Evolutionary conservation across 805 yeast genomes (phyloP).

Genomic region (Huiozyma sinensis): DNA sequence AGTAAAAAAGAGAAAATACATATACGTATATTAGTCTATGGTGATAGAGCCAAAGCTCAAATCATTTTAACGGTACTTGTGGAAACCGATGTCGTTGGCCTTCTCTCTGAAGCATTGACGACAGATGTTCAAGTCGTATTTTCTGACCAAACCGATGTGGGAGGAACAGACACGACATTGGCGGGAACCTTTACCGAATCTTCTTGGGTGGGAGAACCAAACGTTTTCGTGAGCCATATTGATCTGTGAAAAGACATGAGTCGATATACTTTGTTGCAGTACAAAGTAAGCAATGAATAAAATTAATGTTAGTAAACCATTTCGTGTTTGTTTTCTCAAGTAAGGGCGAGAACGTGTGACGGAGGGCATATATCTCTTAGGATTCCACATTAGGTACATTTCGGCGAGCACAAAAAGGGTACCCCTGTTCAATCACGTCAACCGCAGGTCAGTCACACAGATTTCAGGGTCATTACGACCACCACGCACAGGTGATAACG

Average conservation of each 20-base stretch:
- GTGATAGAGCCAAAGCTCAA: conserved; percentile 33
- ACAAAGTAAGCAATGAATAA: not conserved
- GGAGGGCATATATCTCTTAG: no score
- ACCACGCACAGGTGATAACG: no score
- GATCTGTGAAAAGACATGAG: conserved; percentile 9
- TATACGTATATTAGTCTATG: not conserved
- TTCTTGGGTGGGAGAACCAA: conserved; percentile 99
- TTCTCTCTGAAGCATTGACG: conserved; percentile 99
- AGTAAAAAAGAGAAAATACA: not conserved
- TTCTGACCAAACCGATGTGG: conserved; percentile 99
- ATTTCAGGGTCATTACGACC: no score
- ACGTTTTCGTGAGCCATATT: conserved; percentile 99
- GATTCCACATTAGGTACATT: no score
- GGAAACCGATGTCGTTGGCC: conserved; percentile 98
- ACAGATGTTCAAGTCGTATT: conserved; percentile 98
- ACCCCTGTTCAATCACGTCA: no score
- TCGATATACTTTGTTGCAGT: not conserved
- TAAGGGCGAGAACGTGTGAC: no score
- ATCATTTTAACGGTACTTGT: conserved; percentile 82
- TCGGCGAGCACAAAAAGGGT: no score
- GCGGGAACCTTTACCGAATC: conserved; percentile 99
- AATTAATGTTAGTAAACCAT: not conserved
- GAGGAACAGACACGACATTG: conserved; percentile 98
- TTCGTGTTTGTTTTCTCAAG: conserved; percentile 1
- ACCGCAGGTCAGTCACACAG: no score